Evolutionary conservation across 345 rosid genomes (phyloP), one percentile per base, ranked within the genome.

Genomic region (Aegle marmelos): DNA sequence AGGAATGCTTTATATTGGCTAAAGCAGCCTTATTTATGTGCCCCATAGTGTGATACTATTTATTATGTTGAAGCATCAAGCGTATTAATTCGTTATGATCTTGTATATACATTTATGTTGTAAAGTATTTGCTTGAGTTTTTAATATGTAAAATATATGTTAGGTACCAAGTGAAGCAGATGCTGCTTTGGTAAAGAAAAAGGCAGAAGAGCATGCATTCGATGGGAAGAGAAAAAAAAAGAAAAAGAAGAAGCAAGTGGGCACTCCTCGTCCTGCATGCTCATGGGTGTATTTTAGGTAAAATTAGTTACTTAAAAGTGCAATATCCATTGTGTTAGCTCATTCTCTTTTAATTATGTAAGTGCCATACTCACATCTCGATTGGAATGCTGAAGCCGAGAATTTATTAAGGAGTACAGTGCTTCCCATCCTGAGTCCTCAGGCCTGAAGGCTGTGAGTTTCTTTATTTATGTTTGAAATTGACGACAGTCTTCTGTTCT

Each of bases 221-320:
- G 85, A 80, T 30, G 81, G 70, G 41, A 84, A 80, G 76, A 84
- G 82, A 81, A 86, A 73, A 73, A 84, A 70, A 78, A 86, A 78
- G 82, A 86, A 80, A 78, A 80, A 57, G 62, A 83, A 80, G 74
- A 76, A 84, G 78, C 82, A 78, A 75, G 77, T 54, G 72, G 78
- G 68, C 77, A 72, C 63, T 73, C 78, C 88, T 78, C 89, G 87
- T 69, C 89, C 89, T 48, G 85, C 89, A 2, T 84, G 89, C 81
- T 86, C 87, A 36, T 86, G 87, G 89, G 89, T 86, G 75, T 83
- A 84, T 63, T 86, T 86, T 74, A 86, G 87, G 89, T 86, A 80
- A 72, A 39, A 16, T 22, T 16, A 37, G 50, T 36, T 70, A 22
- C 14, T 39, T 17, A 3, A 2, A 3, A 54, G 9, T n/a, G 14